A percentile compares a stretch with the other conserved stretches of the same genome.
phyloP scores from a whole-genome alignment of 768 basidiomycete species.

The Hericium coralloides region DNA sequence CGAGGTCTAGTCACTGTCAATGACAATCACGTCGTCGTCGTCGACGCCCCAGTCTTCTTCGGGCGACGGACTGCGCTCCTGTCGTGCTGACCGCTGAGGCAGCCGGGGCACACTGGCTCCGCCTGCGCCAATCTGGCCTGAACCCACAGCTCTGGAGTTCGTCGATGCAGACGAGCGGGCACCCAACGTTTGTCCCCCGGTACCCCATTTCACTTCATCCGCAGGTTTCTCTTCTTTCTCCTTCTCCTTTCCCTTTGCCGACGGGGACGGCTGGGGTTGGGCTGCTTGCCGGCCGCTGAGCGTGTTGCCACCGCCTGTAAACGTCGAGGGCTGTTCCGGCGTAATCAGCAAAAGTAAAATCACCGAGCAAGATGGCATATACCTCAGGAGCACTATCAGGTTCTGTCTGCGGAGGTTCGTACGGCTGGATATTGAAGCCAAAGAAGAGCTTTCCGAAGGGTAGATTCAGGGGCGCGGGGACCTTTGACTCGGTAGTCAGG shows the following conservation, averaged over 20 bases:
- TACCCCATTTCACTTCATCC: slow-evolving; percentile 20
- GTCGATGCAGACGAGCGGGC: slow-evolving; percentile 32
- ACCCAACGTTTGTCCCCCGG: slow-evolving; percentile 38
- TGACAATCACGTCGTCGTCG: slow-evolving; percentile 68
- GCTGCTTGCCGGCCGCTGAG: slow-evolving; percentile 43
- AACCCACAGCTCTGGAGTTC: slow-evolving; percentile 18
- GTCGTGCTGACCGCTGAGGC: slow-evolving; percentile 29
- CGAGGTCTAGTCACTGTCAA: slow-evolving; percentile 66
- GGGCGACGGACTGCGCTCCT: slow-evolving; percentile 53
- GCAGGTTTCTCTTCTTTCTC: slow-evolving; percentile 20
- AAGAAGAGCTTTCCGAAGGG: slow-evolving; percentile 96
- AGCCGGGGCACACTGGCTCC: slow-evolving; percentile 42
- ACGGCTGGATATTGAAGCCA: slow-evolving; percentile 77
- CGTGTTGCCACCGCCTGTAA: slow-evolving; percentile 59
- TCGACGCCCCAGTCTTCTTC: slow-evolving; percentile 69
- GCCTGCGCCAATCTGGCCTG: slow-evolving; percentile 42
- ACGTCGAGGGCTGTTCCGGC: slow-evolving; percentile 35
- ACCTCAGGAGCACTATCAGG: slow-evolving; percentile 11
- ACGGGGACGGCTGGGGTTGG: slow-evolving; percentile 31
- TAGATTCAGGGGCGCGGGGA: slow-evolving; percentile 83
- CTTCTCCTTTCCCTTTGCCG: slow-evolving; percentile 46
- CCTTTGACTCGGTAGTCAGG: slow-evolving; percentile 64
- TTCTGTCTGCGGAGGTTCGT: slow-evolving; percentile 37
- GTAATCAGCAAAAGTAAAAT: neutral
- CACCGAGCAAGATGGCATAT: neutral